These are phyloP conservation scores for Posidonia australis DNA, from an alignment of 106 monocot genomes.

Conservation along the genomic window DNA sequence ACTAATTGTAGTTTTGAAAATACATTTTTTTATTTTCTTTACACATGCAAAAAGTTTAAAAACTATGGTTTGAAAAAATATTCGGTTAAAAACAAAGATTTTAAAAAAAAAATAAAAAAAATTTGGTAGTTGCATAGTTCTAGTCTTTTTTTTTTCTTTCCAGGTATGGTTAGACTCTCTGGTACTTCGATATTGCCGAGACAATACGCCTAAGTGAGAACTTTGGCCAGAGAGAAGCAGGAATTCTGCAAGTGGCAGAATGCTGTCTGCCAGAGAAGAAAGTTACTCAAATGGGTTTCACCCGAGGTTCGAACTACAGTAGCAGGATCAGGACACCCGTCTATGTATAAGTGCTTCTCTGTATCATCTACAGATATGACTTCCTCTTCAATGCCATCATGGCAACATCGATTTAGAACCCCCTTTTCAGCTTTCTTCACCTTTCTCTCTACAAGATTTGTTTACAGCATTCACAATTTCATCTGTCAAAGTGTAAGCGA, in stretches of 20 bases:
- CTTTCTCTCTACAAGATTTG: neutral
- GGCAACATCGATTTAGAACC: neutral
- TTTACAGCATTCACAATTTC: constrained; percentile 23
- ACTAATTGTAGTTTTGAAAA: no score
- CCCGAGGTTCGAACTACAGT: constrained; percentile 22
- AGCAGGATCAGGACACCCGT: constrained; percentile 22
- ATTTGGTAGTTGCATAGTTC: no score
- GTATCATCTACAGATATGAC: constrained; percentile 9
- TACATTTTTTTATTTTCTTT: no score
- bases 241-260: constrained; percentile 21
- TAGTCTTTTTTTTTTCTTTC: constrained; percentile 5
- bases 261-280: constrained; percentile 27
- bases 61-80: no score
- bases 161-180: constrained; percentile 16
- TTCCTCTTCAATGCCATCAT: neutral
- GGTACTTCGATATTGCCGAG: constrained; percentile 24
- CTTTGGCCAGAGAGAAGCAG: constrained; percentile 19
- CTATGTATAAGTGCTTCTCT: constrained; percentile 10
- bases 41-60: no score
- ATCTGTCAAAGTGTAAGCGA: constrained; percentile 19
- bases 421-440: no score
- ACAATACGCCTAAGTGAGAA: constrained; percentile 17
- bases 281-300: constrained; percentile 25
- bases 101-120: no score
- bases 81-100: no score